phyloP scores from a whole-genome alignment of 1,139 yeast genomes.

The Candida gigantensis region DNA sequence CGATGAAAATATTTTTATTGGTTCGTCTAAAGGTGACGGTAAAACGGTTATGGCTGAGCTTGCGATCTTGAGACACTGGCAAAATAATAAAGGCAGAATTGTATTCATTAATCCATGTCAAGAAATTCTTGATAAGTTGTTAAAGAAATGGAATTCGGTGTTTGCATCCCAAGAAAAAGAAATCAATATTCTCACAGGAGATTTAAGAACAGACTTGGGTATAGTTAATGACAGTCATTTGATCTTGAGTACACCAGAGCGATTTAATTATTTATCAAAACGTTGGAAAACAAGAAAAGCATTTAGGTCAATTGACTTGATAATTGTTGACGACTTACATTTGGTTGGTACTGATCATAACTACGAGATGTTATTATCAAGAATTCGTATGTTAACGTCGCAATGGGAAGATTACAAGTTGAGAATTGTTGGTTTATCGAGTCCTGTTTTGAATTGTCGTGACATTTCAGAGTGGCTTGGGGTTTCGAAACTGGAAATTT shows the following conservation, averaged over 20 bases:
- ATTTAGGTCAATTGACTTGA: constrained; percentile 64
- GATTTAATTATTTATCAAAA: constrained; percentile 70
- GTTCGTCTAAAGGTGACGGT: constrained; percentile 76
- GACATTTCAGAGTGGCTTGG: constrained; percentile 91
- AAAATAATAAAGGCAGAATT: constrained; percentile 58
- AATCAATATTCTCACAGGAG: constrained; percentile 65
- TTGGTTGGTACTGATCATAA: constrained; percentile 57
- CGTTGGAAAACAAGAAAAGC: constrained; percentile 81
- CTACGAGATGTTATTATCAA: constrained; percentile 70
- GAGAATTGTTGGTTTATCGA: constrained; percentile 67
- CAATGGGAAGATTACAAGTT: constrained; percentile 52
- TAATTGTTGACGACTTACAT: constrained; percentile 81
- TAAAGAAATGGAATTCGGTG: constrained; percentile 52
- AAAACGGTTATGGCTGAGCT: constrained; percentile 72
- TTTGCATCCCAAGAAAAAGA: constrained; percentile 47
- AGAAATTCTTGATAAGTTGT: constrained; percentile 49
- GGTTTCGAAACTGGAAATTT: constrained; percentile 55
- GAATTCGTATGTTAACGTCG: constrained; percentile 68
- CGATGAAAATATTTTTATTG: constrained; percentile 62
- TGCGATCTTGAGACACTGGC: constrained; percentile 74
- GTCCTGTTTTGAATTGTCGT: constrained; percentile 70
- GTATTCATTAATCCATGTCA: constrained; percentile 68
- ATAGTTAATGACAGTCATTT: constrained; percentile 61
- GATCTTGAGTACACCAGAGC: constrained; percentile 76
- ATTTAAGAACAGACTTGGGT: constrained; percentile 53